Evolutionary conservation across 805 yeast genomes (phyloP).

Genomic region (Spathaspora boniae): DNA sequence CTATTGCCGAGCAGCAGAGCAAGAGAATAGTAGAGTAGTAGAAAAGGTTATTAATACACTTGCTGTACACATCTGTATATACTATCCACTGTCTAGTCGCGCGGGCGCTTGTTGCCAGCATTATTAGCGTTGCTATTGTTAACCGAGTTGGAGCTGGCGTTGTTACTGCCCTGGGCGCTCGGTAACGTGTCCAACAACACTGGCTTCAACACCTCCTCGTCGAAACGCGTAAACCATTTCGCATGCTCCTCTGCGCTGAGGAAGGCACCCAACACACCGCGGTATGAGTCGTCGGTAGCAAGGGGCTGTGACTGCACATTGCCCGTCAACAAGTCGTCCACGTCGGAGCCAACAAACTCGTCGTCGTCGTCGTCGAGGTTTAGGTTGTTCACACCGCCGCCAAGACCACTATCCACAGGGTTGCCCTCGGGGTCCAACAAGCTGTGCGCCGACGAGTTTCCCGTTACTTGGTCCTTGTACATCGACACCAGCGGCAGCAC

Average conservation of each 20-base stretch:
- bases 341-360: constrained; percentile 26
- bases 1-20: constrained; percentile 44
- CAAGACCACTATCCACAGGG: constrained; percentile 2
- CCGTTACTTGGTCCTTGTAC: constrained; percentile 4
- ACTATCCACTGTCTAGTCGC: not conserved
- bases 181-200: constrained; percentile 69
- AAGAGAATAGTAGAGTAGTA: constrained; percentile 3
- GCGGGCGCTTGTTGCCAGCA: not conserved
- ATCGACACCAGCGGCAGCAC: constrained; percentile 3
- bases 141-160: constrained; percentile 1
- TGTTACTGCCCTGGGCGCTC: constrained; percentile 12
- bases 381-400: not conserved
- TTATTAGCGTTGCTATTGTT: constrained; percentile 1
- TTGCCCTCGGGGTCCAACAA: constrained; percentile 1
- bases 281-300: constrained; percentile 4
- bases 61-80: not conserved
- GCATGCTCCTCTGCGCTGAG: constrained; percentile 68
- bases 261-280: constrained; percentile 38
- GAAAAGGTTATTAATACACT: not conserved
- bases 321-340: constrained; percentile 30
- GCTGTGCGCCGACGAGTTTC: constrained; percentile 7
- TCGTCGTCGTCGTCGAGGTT: constrained; percentile 16
- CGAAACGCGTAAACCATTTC: constrained; percentile 90
- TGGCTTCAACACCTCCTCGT: constrained; percentile 90
- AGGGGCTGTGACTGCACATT: constrained; percentile 2